Evolutionary conservation across 2,329 filamentous ascomycete species (phyloP), one percentile per base, ranked within the genome.

Genomic region (Nothopassalora personata): DNA sequence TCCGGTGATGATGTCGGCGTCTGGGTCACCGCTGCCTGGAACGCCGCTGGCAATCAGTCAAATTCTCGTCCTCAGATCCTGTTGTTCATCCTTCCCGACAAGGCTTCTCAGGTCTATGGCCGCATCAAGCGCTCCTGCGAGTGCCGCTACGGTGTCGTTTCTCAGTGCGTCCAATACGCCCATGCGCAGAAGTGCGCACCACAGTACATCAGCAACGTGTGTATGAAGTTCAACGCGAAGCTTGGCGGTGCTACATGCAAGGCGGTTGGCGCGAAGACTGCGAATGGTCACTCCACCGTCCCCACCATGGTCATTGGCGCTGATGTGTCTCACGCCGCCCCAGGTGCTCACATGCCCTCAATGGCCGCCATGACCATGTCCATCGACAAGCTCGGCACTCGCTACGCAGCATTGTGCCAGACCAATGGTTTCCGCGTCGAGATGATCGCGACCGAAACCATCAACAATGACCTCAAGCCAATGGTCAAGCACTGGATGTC

Each of bases 171-270:
- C n/a, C 86, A 91, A 64, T 78, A 80, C 2, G 76, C 77, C 0
- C 88, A 95, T 60, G 89, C 93, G 0, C 67, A 77, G 39, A 88
- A 87, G 71, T 84, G 83, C 15, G 84, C 88, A 23, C 81, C 82
- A 0, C 94, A 99, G 68, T 97, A 97, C 74, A 88, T 90, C 68
- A 94, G 90, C 0, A 99, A 99, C 62, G 91, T 99, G 0, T 83
- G 86, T 64, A 94, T 99, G 90, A 99, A 99, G 78, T 86, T 99
- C 65, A 97, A 99, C 68, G 89, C 90, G 3, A 99, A 99, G 78
- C 82, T 99, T 2, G 94, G 94, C 13, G 94, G 94, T 5, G 82
- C 84, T 0, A 97, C 91, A 0, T 86, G 76, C 60, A 74, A 79
- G 53, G 79, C 78, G 2, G 67, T 79, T 68, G 68, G 74, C 11